These are phyloP conservation scores for Trichosanthes truncata DNA, from an alignment of 306 rosid genomes.

Conservation along the genomic window DNA sequence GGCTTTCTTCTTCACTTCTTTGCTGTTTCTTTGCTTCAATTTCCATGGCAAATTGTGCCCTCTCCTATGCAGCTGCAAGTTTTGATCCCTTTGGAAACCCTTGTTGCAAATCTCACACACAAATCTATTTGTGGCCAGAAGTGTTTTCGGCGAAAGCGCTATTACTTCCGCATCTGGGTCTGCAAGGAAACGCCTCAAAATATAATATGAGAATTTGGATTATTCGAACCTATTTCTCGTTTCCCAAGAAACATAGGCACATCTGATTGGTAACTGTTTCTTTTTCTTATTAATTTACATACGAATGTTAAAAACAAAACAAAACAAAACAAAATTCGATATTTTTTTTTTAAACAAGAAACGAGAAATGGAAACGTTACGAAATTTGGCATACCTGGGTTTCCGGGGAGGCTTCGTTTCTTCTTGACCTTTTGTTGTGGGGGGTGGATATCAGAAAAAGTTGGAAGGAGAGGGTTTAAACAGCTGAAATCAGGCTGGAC, in stretches of 20 bases:
- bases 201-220: too few species aligned
- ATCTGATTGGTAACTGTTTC: not conserved
- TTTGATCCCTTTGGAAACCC: constrained; percentile 72
- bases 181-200: not conserved
- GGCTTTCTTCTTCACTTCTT: constrained; percentile 71
- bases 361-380: not conserved
- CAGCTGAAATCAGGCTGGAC: constrained; percentile 15
- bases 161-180: constrained; percentile 56
- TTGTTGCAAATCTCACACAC: constrained; percentile 77
- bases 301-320: not conserved
- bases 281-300: not conserved
- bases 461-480: constrained; percentile 26
- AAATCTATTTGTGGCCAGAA: constrained; percentile 56
- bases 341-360: too few species aligned
- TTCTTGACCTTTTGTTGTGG: constrained; percentile 52
- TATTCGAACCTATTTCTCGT: too few species aligned
- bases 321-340: too few species aligned
- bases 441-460: constrained; percentile 20
- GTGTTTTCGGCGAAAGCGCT: constrained; percentile 58
- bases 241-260: too few species aligned
- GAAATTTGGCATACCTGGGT: constrained; percentile 42
- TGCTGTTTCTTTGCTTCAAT: constrained; percentile 72
- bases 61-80: constrained; percentile 67
- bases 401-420: constrained; percentile 85
- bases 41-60: constrained; percentile 78